Conservation (phyloP, 2,329 filamentous ascomycete species). For the Pseudogymnoascus destructans region DNA sequence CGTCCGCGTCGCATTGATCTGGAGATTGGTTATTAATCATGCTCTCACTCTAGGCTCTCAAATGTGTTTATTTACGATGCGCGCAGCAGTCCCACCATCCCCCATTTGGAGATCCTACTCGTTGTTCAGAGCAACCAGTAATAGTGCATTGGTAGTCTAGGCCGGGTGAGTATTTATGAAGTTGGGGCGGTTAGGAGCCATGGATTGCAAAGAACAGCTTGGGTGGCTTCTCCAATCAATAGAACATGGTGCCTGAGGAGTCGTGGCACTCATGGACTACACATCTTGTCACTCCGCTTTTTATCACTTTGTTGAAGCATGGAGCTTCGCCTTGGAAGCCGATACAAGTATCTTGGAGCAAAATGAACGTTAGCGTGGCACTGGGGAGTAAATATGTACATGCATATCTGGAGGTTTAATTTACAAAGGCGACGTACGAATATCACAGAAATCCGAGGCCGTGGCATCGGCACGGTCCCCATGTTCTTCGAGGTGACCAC, state of each 20-base stretch:
- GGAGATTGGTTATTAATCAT: neutral
- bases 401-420: neutral
- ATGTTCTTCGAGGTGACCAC: neutral
- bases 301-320: conserved; percentile 1
- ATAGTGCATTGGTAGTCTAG: neutral
- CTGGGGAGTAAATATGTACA: neutral
- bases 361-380: neutral
- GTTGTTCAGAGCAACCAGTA: neutral
- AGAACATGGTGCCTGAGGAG: neutral
- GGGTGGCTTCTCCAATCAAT: neutral
- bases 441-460: neutral
- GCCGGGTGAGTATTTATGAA: neutral
- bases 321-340: neutral
- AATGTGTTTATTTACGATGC: neutral
- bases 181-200: neutral
- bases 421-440: neutral
- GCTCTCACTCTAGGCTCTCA: neutral
- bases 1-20: neutral
- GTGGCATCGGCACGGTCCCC: neutral
- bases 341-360: neutral
- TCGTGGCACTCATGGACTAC: neutral
- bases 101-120: neutral
- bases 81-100: neutral
- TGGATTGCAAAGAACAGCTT: neutral
- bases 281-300: neutral